These are phyloP conservation scores for Alternaria triticina DNA, from an alignment of 2,329 filamentous ascomycete genomes.

Conservation along the genomic window DNA sequence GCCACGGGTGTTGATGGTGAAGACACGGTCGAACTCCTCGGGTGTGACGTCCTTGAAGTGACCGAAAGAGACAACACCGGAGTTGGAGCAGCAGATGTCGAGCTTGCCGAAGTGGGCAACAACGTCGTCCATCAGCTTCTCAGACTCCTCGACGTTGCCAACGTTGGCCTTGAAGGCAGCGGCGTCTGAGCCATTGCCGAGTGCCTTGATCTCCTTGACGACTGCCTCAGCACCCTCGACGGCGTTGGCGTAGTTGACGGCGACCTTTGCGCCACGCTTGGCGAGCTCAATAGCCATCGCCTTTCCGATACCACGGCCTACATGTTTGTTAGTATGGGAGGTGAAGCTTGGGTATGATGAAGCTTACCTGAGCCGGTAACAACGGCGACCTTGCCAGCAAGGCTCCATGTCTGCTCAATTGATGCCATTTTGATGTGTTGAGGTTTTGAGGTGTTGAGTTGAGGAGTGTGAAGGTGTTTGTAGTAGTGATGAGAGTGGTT, in stretches of 20 bases:
- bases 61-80: slow-evolving; percentile 62
- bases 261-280: slow-evolving; percentile 68
- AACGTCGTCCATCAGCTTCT: slow-evolving; percentile 67
- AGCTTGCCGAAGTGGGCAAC: slow-evolving; percentile 69
- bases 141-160: slow-evolving; percentile 67
- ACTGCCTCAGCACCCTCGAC: slow-evolving; percentile 68
- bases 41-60: slow-evolving; percentile 61
- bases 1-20: slow-evolving; percentile 67
- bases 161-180: slow-evolving; percentile 73
- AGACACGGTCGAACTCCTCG: slow-evolving; percentile 65
- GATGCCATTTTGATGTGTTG: slow-evolving; percentile 46
- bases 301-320: slow-evolving; percentile 69
- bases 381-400: slow-evolving; percentile 62
- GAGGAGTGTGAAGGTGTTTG: slow-evolving; percentile 8
- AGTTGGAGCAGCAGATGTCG: slow-evolving; percentile 74
- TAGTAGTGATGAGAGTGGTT: slow-evolving; percentile 20
- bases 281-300: slow-evolving; percentile 72
- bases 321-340: slow-evolving; percentile 22
- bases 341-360: not conserved
- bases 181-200: slow-evolving; percentile 65
- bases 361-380: slow-evolving; percentile 59
- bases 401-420: slow-evolving; percentile 56
- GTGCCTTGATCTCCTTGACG: slow-evolving; percentile 69
- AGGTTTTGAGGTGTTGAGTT: slow-evolving; percentile 10
- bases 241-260: slow-evolving; percentile 73